phyloP scores from a whole-genome alignment of 176 grass and related monocot species.

The Alopecurus myosuroides region DNA sequence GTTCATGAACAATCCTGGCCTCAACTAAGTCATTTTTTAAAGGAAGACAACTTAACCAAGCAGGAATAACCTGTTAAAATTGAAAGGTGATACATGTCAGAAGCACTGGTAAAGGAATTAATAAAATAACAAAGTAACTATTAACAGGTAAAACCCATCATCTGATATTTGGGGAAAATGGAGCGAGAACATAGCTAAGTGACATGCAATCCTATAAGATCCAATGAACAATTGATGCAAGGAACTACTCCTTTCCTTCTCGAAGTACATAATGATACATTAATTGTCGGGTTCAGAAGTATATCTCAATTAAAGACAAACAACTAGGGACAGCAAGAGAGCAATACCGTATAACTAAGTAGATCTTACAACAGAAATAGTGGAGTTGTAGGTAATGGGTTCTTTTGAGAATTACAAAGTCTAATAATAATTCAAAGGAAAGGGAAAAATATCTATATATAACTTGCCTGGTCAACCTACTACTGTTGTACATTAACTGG shows the following conservation, averaged over 20 bases:
- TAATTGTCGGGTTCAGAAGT: not conserved
- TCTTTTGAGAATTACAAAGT: not conserved
- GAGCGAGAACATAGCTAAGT: not conserved
- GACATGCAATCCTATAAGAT: slow-evolving; percentile 1
- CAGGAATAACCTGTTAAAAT: slow-evolving; percentile 55
- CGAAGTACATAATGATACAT: not conserved
- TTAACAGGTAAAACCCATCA: not conserved
- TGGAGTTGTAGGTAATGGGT: not conserved
- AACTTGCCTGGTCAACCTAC: not conserved
- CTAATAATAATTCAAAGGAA: not conserved
- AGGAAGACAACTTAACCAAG: slow-evolving; percentile 62
- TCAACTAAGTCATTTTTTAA: slow-evolving; percentile 80
- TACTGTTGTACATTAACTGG: not conserved
- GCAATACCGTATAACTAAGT: not conserved
- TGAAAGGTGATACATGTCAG: not conserved
- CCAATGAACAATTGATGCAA: not conserved
- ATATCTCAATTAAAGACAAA: not conserved
- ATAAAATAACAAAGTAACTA: not conserved
- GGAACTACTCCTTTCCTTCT: not conserved
- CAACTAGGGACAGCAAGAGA: not conserved
- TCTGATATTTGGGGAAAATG: not conserved
- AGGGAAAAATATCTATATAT: not conserved
- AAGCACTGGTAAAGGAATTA: slow-evolving; percentile 16
- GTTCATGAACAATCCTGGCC: slow-evolving; percentile 79
- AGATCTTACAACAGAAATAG: not conserved